Evolutionary conservation across 129 eudicot species (phyloP).

Genomic region (Centella asiatica): DNA sequence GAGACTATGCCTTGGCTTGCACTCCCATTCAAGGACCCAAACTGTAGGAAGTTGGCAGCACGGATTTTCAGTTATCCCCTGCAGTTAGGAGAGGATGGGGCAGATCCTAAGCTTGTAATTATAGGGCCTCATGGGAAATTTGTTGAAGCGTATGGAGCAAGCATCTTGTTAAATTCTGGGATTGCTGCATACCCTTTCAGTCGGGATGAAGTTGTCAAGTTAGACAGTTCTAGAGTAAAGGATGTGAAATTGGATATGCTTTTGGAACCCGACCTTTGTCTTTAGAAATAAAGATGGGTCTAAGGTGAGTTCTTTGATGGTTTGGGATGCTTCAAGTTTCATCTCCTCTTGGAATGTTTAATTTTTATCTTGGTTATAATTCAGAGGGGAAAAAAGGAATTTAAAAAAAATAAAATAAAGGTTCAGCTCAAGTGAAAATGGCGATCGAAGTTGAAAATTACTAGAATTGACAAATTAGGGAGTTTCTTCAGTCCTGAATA

Average conservation of each 20-base stretch:
- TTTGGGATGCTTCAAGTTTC: too few relatives aligned
- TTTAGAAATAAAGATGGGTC: background rate
- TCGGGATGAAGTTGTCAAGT: background rate
- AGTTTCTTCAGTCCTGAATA: too few relatives aligned
- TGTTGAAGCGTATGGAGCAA: background rate
- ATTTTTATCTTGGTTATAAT: too few relatives aligned
- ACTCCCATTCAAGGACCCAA: background rate
- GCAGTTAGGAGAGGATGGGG: too few relatives aligned
- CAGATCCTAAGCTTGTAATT: background rate
- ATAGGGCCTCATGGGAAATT: background rate
- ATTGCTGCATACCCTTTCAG: background rate
- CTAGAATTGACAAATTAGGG: too few relatives aligned
- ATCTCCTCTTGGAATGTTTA: too few relatives aligned
- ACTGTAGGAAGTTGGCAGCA: background rate
- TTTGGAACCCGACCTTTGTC: background rate
- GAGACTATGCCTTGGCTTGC: background rate
- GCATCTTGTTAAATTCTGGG: background rate
- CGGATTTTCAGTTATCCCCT: background rate
- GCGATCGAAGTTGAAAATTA: too few relatives aligned
- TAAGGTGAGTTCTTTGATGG: background rate
- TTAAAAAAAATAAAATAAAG: too few relatives aligned
- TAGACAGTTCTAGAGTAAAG: background rate
- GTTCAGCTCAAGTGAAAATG: too few relatives aligned
- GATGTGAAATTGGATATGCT: background rate
- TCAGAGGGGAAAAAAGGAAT: too few relatives aligned